Conservation (phyloP, 2,329 filamentous ascomycete species). For the Colletotrichum chrysophilum region DNA sequence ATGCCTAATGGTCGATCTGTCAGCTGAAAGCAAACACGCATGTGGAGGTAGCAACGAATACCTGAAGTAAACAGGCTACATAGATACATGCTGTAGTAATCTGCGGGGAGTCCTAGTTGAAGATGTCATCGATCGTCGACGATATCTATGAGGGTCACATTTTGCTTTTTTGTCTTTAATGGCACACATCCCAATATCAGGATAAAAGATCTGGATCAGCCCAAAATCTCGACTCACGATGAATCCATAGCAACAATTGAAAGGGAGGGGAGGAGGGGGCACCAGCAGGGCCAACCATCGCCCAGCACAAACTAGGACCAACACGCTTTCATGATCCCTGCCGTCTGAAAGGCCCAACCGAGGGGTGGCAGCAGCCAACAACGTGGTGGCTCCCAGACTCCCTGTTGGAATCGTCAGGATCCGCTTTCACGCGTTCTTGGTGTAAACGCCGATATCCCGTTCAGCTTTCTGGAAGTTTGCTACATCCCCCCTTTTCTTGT, state of each 20-base stretch:
- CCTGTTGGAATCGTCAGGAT: conserved; percentile 6
- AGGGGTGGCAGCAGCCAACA: not conserved
- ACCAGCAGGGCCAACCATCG: not conserved
- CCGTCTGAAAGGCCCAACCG: not conserved
- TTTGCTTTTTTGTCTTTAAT: not conserved
- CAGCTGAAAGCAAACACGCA: not conserved
- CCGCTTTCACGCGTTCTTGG: conserved; percentile 18
- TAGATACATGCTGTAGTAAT: not conserved
- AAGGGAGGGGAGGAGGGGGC: not conserved
- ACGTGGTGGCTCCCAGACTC: conserved; percentile 9
- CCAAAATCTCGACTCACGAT: not conserved
- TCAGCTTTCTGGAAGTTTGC: conserved; percentile 6
- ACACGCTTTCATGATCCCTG: not conserved
- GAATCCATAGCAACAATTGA: not conserved
- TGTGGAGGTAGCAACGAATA: not conserved
- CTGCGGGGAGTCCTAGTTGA: not conserved
- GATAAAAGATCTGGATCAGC: not conserved
- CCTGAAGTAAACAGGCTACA: not conserved
- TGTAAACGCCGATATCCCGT: conserved; percentile 21
- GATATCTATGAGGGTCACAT: not conserved
- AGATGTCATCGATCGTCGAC: not conserved
- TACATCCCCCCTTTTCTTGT: conserved; percentile 3
- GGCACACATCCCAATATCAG: not conserved
- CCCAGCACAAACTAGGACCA: not conserved
- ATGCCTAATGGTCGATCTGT: not conserved